phyloP scores from a whole-genome alignment of 371 early-diverging fungal genomes.

The Actinomucor elegans region DNA sequence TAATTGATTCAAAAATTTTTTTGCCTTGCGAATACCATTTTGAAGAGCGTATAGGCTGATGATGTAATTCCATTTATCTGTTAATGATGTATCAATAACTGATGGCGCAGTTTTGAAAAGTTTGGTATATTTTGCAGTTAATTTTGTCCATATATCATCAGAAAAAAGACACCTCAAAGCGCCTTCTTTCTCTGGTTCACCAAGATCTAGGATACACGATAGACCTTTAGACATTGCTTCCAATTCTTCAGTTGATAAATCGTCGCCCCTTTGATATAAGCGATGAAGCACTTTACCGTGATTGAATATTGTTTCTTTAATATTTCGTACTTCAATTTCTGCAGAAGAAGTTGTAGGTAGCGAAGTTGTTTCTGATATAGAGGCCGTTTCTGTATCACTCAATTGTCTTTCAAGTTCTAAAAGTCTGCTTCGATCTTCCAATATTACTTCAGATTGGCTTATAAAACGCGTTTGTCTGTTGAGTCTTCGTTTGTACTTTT shows the following conservation, averaged over 20 bases:
- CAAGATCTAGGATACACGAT: conserved; percentile 1
- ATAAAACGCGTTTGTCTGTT: conserved; percentile 3
- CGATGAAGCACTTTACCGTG: background rate
- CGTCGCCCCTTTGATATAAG: background rate
- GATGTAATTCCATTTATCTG: conserved; percentile 4
- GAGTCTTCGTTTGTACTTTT: conserved; percentile 10
- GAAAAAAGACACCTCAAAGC: conserved; percentile 4
- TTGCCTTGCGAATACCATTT: conserved; percentile 2
- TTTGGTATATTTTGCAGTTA: conserved; percentile 3
- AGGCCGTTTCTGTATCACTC: background rate
- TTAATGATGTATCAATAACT: background rate
- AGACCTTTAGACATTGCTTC: conserved; percentile 1
- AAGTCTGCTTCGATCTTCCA: conserved; percentile 4
- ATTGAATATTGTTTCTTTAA: conserved; percentile 1
- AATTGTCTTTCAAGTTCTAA: conserved; percentile 8
- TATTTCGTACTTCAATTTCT: background rate
- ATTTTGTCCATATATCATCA: conserved; percentile 1
- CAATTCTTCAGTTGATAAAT: background rate
- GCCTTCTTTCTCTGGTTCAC: conserved; percentile 7
- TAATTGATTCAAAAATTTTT: background rate
- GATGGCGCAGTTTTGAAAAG: conserved; percentile 3
- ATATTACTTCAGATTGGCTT: conserved; percentile 9
- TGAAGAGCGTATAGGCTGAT: background rate
- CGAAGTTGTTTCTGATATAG: background rate
- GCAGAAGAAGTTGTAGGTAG: background rate